Base-by-base conservation (phyloP, 495 filamentous ascomycete genomes). In the Penicillium egyptiacum region DNA sequence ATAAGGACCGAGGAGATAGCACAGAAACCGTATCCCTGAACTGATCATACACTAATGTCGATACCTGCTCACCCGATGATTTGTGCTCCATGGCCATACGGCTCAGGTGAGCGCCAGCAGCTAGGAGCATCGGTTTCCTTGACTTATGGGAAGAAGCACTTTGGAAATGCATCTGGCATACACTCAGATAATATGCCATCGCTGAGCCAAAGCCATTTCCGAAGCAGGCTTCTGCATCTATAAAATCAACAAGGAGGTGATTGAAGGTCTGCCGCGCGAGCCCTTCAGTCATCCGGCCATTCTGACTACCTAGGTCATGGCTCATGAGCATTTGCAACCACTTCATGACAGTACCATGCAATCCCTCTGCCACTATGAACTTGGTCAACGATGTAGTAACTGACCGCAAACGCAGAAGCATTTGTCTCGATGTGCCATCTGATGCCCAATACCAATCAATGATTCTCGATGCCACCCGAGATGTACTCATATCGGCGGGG, bases 361-460 rank as follows among this genome's bases (percentile, higher is more conserved):
- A 54, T 7, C 66, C 68, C 50, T 79, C 76, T 1, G 70, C 70
- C 28, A 69, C 70, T 71, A 79, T 68, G 20, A 77, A 77, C 30
- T 77, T 77, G 45, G 69, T 33, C 14, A 75, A 46, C 8, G 59
- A 43, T 17, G 41, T 41, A 5, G 63, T 63, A 1, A 49, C 42
- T 16, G 46, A 43, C 10, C 57, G 52, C n/a, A 63, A 67, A 16
- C 61, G 65, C 25, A 79, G 62, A 11, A 77, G 55, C 17, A 39
- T 47, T 31, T 63, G 56, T 31, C 70, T 64, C 4, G 65, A 51
- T 14, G 57, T 48, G 1, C 66, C 59, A 50, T 74, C 69, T 4
- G 75, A 74, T 37, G 76, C 68, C 66, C 67, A 74, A 58, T 72
- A 78, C 76, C 76, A 79, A 30, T 70, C 57, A 8, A 70, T 63